Conservation (phyloP, 495 filamentous ascomycete species). For the Neurospora sp. region DNA sequence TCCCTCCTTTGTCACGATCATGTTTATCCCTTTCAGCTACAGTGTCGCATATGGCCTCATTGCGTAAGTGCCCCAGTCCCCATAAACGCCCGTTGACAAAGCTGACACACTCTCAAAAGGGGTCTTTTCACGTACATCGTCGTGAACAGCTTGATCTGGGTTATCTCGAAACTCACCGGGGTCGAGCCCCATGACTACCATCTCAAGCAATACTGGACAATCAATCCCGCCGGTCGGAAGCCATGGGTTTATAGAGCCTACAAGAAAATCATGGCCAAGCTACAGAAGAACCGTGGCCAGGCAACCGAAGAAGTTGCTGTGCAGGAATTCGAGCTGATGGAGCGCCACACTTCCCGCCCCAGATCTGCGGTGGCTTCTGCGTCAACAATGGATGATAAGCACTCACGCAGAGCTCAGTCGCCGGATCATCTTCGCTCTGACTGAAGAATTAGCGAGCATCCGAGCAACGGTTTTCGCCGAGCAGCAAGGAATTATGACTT, state of each 20-base stretch:
- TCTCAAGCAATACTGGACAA: constrained; percentile 67
- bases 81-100: not conserved
- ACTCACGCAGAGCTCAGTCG: not conserved
- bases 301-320: not conserved
- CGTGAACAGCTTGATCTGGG: constrained; percentile 56
- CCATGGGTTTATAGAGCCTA: constrained; percentile 24
- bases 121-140: constrained; percentile 64
- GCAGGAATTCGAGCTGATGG: not conserved
- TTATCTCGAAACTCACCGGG: constrained; percentile 39
- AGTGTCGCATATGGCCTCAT: constrained; percentile 73
- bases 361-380: not conserved
- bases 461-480: not conserved
- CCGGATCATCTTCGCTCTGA: not conserved
- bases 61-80: constrained; percentile 33
- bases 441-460: not conserved
- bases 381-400: not conserved
- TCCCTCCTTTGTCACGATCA: constrained; percentile 70
- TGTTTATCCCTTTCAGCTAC: constrained; percentile 74
- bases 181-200: constrained; percentile 64
- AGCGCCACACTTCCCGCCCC: not conserved
- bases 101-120: constrained; percentile 20
- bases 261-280: not conserved
- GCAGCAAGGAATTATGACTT: not conserved
- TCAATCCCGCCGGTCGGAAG: constrained; percentile 31
- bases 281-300: not conserved